These are phyloP conservation scores for Cucumis cinereus DNA, from an alignment of 306 rosid genomes.

Conservation along the genomic window DNA sequence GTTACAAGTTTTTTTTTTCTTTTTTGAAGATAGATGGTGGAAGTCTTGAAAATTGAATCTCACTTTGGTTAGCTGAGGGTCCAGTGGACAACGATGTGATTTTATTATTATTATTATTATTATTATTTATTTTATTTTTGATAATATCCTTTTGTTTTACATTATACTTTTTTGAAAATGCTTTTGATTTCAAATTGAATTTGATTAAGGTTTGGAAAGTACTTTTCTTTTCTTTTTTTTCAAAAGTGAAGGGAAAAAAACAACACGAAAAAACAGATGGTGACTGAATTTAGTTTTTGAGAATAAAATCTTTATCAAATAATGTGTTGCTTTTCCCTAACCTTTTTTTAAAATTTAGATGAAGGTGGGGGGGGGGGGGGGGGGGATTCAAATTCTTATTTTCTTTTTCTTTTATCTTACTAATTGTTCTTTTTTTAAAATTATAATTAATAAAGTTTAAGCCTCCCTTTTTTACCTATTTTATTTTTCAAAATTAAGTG, in stretches of 20 bases:
- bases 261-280: background rate
- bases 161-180: background rate
- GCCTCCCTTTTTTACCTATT: too few relatives aligned
- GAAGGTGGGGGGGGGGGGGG: too few relatives aligned
- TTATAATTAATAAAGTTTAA: too few relatives aligned
- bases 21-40: background rate
- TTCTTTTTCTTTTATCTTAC: too few relatives aligned
- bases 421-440: too few relatives aligned
- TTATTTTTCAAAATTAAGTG: too few relatives aligned
- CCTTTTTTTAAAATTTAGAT: too few relatives aligned
- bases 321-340: background rate
- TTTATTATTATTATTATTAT: background rate
- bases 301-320: background rate
- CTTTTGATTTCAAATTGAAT: background rate
- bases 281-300: background rate
- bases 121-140: background rate
- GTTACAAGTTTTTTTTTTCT: background rate
- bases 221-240: background rate
- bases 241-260: background rate
- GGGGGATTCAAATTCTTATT: too few relatives aligned
- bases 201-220: background rate
- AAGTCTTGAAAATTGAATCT: background rate
- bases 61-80: background rate
- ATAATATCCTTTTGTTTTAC: background rate
- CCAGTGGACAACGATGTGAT: slow-evolving; percentile 1